Evolutionary conservation across 2,329 filamentous ascomycete species (phyloP), one percentile per base, ranked within the genome.

Genomic region (Cladophialophora carrionii): DNA sequence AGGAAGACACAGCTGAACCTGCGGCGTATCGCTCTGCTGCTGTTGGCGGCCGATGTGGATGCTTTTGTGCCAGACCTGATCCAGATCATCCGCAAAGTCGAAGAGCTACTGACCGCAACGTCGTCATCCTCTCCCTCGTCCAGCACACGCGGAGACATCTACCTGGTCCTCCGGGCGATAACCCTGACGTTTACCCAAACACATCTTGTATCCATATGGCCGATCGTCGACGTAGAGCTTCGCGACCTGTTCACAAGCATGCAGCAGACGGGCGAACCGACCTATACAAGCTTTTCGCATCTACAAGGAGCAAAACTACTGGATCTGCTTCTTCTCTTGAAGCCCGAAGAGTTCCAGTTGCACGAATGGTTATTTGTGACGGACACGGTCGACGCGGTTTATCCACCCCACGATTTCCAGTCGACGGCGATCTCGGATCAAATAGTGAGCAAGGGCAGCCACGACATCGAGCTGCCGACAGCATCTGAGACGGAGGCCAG

Each of bases 311-410:
- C 93, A 79, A 99, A 98, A 75, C 84, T 99, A 2, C 84, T 99
- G 3, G 95, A 99, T 73, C 82, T 92, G 22, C 82, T 99, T n/a
- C 85, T 98, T 14, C 88, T 92, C 51, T 83, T 93, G 7, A 89
- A 90, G 4, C 94, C 93, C 0, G 95, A 99, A 71, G 95, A 99
- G 76, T 99, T 98, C 78, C 95, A 98, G 77, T 85, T 98, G n/a
- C 90, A 96, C 73, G 92, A 97, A 80, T 99, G 95, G 95, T 86
- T 98, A 3, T 99, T 96, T 76, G 88, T 99, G 62, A 96, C 92
- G 1, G 95, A 99, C 77, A 98, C 94, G 14, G 93, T 97, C 69
- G 95, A 99, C 73, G 93, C 95, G 0, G 90, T 99, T 37, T 96
- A 99, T 77, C 88, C 90, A 12, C 88, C 91, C 0, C 79, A 86